Evolutionary conservation across 306 rosid genomes (phyloP).

Genomic region (Sophora flavescens): DNA sequence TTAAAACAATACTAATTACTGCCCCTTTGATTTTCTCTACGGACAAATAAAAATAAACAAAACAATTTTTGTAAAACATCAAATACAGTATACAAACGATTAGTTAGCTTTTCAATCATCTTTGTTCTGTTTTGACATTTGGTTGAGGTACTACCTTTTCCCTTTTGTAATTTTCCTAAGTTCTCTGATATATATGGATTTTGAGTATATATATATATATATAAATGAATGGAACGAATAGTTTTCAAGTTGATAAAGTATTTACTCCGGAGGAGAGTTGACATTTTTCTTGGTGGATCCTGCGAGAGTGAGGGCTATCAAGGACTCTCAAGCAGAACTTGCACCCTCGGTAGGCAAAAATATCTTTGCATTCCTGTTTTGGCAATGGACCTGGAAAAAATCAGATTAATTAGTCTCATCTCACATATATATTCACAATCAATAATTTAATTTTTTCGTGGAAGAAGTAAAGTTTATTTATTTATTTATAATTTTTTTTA

Average conservation of each 20-base stretch:
- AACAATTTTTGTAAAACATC: too few relatives aligned
- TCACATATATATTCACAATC: background rate
- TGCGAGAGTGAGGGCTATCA: slow-evolving; percentile 76
- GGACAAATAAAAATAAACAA: background rate
- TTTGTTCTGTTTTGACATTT: too few relatives aligned
- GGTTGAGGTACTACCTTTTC: too few relatives aligned
- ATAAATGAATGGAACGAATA: too few relatives aligned
- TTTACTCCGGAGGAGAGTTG: slow-evolving; percentile 62
- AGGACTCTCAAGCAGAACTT: slow-evolving; percentile 81
- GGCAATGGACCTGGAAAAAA: slow-evolving; percentile 78
- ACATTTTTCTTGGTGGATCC: slow-evolving; percentile 87
- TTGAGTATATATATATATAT: too few relatives aligned
- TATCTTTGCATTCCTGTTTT: slow-evolving; percentile 84
- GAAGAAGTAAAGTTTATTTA: background rate
- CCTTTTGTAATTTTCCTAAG: too few relatives aligned
- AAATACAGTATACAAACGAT: too few relatives aligned
- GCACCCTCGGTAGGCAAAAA: slow-evolving; percentile 83
- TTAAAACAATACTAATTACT: too few relatives aligned
- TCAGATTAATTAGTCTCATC: background rate
- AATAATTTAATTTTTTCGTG: background rate
- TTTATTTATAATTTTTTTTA: too few relatives aligned
- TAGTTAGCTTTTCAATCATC: too few relatives aligned
- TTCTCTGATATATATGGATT: too few relatives aligned
- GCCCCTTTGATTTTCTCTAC: background rate
- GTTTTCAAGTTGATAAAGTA: slow-evolving; percentile 49